phyloP scores from a whole-genome alignment of 257 asterid species.

The Avicennia marina region DNA sequence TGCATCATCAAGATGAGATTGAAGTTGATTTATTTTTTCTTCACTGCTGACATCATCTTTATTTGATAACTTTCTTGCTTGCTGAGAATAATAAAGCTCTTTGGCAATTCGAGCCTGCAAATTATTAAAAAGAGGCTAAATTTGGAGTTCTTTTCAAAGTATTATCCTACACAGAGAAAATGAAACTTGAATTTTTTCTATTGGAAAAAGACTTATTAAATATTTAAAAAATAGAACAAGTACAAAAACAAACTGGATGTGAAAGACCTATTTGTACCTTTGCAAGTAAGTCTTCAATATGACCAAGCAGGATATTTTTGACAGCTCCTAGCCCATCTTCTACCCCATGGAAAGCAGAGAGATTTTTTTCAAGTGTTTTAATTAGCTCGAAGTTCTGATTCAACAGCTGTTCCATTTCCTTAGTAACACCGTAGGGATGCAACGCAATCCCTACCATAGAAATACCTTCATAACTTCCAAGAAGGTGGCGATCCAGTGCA shows the following conservation, averaged over 20 bases:
- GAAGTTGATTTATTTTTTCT: constrained; percentile 26
- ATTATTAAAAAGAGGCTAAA: constrained; percentile 2
- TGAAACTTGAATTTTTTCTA: no score
- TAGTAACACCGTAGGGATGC: constrained; percentile 68
- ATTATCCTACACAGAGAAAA: neutral
- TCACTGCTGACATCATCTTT: constrained; percentile 16
- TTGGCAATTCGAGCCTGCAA: constrained; percentile 60
- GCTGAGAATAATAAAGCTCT: constrained; percentile 32
- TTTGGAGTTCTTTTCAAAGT: neutral
- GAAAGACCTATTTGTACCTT: constrained; percentile 38
- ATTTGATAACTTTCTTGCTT: constrained; percentile 24
- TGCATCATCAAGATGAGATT: constrained; percentile 35
- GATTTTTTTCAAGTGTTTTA: constrained; percentile 37
- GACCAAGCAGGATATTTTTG: constrained; percentile 45
- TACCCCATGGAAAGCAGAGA: constrained; percentile 35
- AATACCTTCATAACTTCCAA: constrained; percentile 45
- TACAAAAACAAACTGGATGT: neutral
- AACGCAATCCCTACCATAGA: constrained; percentile 29
- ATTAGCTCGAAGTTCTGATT: constrained; percentile 50
- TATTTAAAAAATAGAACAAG: no score
- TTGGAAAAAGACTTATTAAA: no score
- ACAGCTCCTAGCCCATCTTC: constrained; percentile 40
- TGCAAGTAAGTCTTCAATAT: constrained; percentile 45
- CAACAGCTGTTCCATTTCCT: constrained; percentile 66
- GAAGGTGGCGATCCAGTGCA: constrained; percentile 60